Percentiles rank a stretch among this genome's conserved stretches.
phyloP scores from a whole-genome alignment of 305 asterid species.

The Lippia alba region DNA sequence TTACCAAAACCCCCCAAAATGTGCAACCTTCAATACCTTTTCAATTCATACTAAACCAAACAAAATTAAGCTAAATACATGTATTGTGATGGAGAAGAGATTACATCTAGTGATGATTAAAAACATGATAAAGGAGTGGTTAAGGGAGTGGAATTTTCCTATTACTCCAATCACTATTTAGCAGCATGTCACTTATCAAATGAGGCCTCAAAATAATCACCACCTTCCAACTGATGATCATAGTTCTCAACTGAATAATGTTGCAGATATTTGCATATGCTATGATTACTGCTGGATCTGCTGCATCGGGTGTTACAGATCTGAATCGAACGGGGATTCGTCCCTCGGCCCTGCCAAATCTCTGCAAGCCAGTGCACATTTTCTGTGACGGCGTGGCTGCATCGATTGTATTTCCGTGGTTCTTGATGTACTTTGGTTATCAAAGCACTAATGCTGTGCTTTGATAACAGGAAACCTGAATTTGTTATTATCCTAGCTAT shows the following conservation, averaged over 20 bases:
- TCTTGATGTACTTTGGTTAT: constrained; percentile 70
- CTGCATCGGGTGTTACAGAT: constrained; percentile 83
- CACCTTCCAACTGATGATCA: background rate
- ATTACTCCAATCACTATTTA: too few relatives aligned
- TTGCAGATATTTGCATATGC: constrained; percentile 73
- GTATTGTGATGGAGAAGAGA: too few relatives aligned
- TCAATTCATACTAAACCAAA: too few relatives aligned
- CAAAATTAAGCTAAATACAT: too few relatives aligned
- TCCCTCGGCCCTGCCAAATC: constrained; percentile 79
- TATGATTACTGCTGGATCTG: constrained; percentile 90
- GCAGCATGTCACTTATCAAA: too few relatives aligned
- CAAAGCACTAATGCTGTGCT: constrained; percentile 35
- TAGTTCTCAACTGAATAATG: background rate
- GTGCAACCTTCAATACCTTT: too few relatives aligned
- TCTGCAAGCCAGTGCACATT: constrained; percentile 71
- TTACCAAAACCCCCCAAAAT: too few relatives aligned
- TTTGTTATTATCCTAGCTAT: background rate
- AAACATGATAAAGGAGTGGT: too few relatives aligned
- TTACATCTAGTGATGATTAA: too few relatives aligned
- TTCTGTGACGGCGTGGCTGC: constrained; percentile 80
- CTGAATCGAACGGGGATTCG: constrained; percentile 79
- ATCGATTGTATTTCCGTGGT: constrained; percentile 65
- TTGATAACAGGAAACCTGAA: background rate
- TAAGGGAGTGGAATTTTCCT: too few relatives aligned
- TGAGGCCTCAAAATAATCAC: too few relatives aligned